phyloP scores from a whole-genome alignment of 441 rosid genomes.

The Mallotus japonicus region DNA sequence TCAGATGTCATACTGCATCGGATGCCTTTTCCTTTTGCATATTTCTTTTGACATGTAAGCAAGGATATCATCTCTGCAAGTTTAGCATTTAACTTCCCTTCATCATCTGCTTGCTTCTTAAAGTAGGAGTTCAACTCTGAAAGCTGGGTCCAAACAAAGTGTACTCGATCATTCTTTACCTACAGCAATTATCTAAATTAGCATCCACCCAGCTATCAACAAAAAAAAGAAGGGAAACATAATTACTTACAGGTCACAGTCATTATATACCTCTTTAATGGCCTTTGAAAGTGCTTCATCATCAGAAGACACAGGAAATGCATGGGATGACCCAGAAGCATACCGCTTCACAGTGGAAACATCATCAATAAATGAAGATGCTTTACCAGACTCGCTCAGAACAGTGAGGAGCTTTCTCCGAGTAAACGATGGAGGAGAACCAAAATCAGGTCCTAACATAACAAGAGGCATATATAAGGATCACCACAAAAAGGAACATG shows the following conservation, averaged over 20 bases:
- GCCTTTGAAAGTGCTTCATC: slow-evolving; percentile 82
- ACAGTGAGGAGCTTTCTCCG: slow-evolving; percentile 67
- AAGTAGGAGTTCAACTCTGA: slow-evolving; percentile 70
- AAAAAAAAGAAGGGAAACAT: slow-evolving; percentile 14
- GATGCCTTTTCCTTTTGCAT: slow-evolving; percentile 37
- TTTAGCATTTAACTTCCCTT: slow-evolving; percentile 55
- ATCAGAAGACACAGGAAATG: slow-evolving; percentile 79
- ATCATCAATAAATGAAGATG: slow-evolving; percentile 68
- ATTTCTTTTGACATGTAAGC: slow-evolving; percentile 63
- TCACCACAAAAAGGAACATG: neutral
- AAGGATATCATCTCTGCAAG: slow-evolving; percentile 79
- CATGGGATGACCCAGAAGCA: slow-evolving; percentile 68
- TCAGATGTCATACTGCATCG: slow-evolving; percentile 48
- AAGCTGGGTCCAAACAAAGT: slow-evolving; percentile 89
- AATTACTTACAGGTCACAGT: neutral
- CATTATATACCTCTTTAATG: slow-evolving; percentile 61
- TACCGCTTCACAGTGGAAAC: slow-evolving; percentile 65
- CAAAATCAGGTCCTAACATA: slow-evolving; percentile 82
- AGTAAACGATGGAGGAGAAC: slow-evolving; percentile 62
- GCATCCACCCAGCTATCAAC: neutral
- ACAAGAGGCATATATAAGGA: slow-evolving; percentile 19
- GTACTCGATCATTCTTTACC: slow-evolving; percentile 67
- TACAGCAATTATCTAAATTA: slow-evolving; percentile 28
- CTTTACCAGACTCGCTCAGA: slow-evolving; percentile 67
- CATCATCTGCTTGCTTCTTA: slow-evolving; percentile 64